Percentiles rank a stretch among this genome's conserved stretches.
These are phyloP conservation scores for Tetrahymena elliotti DNA, from an alignment of 73 alveolate species.

Conservation along the genomic window DNA sequence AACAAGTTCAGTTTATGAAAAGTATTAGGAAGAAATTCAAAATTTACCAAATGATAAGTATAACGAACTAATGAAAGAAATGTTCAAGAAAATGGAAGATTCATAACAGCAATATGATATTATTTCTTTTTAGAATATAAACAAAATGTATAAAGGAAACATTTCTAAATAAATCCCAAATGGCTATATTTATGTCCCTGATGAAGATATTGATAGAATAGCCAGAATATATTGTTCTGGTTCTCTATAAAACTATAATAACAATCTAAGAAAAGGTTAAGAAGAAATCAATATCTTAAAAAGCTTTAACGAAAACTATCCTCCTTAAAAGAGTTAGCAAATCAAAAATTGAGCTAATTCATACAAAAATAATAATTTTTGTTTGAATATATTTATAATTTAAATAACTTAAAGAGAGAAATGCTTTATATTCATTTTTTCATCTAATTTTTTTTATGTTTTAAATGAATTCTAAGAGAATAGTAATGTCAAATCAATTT, in stretches of 20 bases:
- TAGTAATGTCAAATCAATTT: too few species aligned
- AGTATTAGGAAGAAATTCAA: not conserved
- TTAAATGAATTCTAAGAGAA: too few species aligned
- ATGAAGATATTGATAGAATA: not conserved
- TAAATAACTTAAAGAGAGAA: too few species aligned
- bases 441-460: too few species aligned
- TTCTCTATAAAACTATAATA: not conserved
- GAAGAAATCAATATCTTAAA: not conserved
- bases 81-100: not conserved
- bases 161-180: not conserved
- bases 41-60: not conserved
- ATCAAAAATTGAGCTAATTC: not conserved
- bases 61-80: not conserved
- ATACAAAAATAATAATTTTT: too few species aligned
- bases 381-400: too few species aligned
- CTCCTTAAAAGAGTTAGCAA: not conserved
- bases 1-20: not conserved
- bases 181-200: not conserved
- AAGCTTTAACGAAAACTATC: not conserved
- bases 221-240: not conserved
- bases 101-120: not conserved
- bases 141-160: not conserved
- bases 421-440: too few species aligned
- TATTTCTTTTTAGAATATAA: not conserved
- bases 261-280: not conserved